Evolutionary conservation across 495 filamentous ascomycete species (phyloP), one percentile per base, ranked within the genome.

Genomic region (Acidiella bohemica): DNA sequence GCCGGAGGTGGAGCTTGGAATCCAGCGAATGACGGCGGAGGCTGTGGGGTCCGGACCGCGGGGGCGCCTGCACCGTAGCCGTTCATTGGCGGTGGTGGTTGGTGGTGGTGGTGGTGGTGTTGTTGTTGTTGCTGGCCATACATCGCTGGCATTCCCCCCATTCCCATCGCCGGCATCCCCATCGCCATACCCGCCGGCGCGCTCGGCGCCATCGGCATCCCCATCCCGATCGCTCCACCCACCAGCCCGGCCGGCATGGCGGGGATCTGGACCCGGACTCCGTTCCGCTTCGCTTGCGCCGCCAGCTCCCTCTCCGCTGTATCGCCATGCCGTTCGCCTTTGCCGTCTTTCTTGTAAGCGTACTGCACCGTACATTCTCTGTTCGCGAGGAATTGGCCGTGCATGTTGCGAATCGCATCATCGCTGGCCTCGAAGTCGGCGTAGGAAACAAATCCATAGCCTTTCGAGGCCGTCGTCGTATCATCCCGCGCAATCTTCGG

Each of bases 261-360:
- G 70, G 48, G 35, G 67, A 67, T 57, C 73, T 81, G 5, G 70
- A 77, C 81, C 14, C 76, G 70, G 39, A 97, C 82, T 52, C 93
- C 93, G 62, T 96, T 84, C 58, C 86, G 87, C 56, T 86, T 84
- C 37, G 87, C 90, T 57, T 94, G 84, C 28, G 81, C 77, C 31
- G 90, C 92, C 36, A 97, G 70, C 72, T 80, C 85, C 49, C 90
- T 72, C 62, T 97, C 90, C 23, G 92, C 90, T 54, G 87, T 68
- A 53, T 97, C 90, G 43, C 90, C 90, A 57, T 97, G 90, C 20
- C 92, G 71, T 64, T 96, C 90, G 45, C 88, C 87, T 62, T 94
- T 93, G 30, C 92, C 90, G 54, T 97, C 92, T 61, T 96, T 96
- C 71, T 97, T 97, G 68, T 93, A 97, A 28, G 90, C 90, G 60